These are phyloP conservation scores for Cryphonectria radicalis DNA, from an alignment of 2,329 filamentous ascomycete species.

Conservation along the genomic window DNA sequence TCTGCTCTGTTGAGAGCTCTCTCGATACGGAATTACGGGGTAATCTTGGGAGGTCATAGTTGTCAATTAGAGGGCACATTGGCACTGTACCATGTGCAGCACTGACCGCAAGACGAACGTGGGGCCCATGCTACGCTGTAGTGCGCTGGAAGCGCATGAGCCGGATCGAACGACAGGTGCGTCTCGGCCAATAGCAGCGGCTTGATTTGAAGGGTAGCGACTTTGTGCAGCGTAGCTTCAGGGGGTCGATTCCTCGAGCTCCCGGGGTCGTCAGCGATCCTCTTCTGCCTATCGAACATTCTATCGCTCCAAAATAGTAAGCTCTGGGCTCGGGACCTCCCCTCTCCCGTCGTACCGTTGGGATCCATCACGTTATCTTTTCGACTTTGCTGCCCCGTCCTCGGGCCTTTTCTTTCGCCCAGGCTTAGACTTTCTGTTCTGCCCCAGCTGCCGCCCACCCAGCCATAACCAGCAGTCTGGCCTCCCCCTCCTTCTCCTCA, in stretches of 20 bases:
- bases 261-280: background rate
- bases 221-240: conserved; percentile 17
- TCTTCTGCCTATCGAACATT: background rate
- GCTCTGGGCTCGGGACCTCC: conserved; percentile 1
- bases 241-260: background rate
- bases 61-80: background rate
- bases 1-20: background rate
- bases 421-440: background rate
- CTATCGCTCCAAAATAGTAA: background rate
- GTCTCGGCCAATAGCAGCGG: conserved; percentile 19
- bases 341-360: background rate
- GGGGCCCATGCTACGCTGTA: background rate
- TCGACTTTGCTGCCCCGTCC: background rate
- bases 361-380: background rate
- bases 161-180: conserved; percentile 19
- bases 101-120: conserved; percentile 12
- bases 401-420: background rate
- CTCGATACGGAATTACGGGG: background rate
- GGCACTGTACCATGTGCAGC: background rate
- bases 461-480: background rate
- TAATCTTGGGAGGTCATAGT: background rate
- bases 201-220: conserved; percentile 25
- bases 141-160: conserved; percentile 5
- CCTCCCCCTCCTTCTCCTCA: background rate
- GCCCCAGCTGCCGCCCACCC: conserved; percentile 16